Base-by-base conservation (phyloP, 2,329 filamentous ascomycete species). In the Coleophoma cylindrospora region DNA sequence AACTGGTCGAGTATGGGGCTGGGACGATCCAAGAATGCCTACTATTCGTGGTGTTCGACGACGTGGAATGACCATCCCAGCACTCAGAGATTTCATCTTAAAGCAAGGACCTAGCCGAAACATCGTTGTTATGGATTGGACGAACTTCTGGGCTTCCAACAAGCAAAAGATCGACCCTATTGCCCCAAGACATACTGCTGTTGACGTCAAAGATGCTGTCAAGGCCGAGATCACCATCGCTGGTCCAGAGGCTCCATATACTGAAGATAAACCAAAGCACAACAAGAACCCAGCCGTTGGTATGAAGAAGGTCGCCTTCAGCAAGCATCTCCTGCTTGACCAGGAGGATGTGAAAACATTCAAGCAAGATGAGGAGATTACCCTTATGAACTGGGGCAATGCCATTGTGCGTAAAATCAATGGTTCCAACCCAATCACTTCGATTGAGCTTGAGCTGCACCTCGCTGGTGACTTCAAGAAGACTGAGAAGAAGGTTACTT, bases 311-410 rank as follows among this genome's bases (percentile, higher is more conserved):
- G 89, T 96, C 5, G 77, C 82, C 22, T 95, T 86, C 68, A 88
- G 87, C 64, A 79, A 80, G 50, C 79, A 84, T 54, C 75, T 96
- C 57, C 74, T 94, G 53, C 74, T 97, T 47, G 92, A 96, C 66
- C 92, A 96, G 70, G 87, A 79, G 43, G 92, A 97, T 62, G 89
- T 86, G 54, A 85, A 86, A 66, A 80, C 79, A 22, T 95, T 96
- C 71, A 86, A 83, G 61, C 77, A 86, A 53, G 84, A 86, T 64
- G 92, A 97, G 73, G 91, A 96, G 69, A 89, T 97, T 62, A 96
- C 92, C 0, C 77, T 96, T 40, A 96, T 96, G 92, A 87, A 87
- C 68, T 97, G 92, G 92, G 94, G 92, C 60, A 95, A 95, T 63
- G 89, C 87, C 12, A 81, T 91, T 57, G 87, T 94, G 21, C 81